phyloP scores from a whole-genome alignment of 1,284 basidiomycete genomes.

The Leccinum angustisporum region DNA sequence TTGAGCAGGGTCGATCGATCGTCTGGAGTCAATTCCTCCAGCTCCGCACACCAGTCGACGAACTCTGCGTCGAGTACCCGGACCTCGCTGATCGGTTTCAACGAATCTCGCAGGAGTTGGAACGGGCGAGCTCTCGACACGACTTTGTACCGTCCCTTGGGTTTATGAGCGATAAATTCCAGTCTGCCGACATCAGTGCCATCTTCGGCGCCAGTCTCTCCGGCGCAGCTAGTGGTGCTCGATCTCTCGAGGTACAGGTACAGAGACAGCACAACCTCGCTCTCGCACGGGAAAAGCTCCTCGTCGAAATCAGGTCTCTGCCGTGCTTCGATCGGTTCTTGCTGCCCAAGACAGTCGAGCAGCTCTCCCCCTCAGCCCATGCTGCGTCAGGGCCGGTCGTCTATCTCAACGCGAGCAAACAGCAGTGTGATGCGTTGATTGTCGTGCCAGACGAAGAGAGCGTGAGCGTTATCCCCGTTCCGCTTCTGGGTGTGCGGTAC shows the following conservation, averaged over 20 bases:
- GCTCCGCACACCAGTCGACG: background rate
- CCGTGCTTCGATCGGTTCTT: background rate
- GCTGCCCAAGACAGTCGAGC: background rate
- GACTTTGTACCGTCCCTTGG: background rate
- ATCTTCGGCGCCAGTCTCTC: background rate
- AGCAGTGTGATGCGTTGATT: background rate
- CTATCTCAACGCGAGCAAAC: background rate
- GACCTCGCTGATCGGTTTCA: constrained; percentile 1
- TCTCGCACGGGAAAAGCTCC: background rate
- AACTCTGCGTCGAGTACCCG: background rate
- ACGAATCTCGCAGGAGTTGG: background rate
- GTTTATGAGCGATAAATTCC: background rate
- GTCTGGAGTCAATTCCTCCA: background rate
- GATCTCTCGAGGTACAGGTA: background rate
- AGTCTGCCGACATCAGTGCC: background rate
- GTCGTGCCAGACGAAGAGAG: background rate
- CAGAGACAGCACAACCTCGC: background rate
- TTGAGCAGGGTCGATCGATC: background rate
- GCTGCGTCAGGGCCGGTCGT: background rate
- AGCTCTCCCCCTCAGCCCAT: background rate
- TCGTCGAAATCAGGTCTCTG: background rate
- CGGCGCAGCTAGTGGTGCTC: background rate
- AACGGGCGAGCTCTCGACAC: background rate
- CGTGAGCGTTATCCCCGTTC: background rate
- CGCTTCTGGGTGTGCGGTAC: background rate